Percentiles rank a stretch among this genome's conserved stretches.
These are phyloP conservation scores for Scheffersomyces lignicola DNA, from an alignment of 1,139 yeast species.

Conservation along the genomic window DNA sequence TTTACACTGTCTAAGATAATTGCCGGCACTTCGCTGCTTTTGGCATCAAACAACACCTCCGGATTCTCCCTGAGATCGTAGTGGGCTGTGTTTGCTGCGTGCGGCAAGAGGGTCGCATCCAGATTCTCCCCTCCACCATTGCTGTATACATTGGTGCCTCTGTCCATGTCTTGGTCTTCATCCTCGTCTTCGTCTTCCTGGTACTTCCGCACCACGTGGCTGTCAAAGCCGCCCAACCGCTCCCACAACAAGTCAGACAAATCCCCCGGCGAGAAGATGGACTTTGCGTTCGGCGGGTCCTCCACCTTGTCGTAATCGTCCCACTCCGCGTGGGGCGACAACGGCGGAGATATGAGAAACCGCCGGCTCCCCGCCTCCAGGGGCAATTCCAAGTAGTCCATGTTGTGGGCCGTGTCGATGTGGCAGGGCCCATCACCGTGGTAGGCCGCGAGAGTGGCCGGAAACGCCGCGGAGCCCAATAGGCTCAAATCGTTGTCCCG, in stretches of 20 bases:
- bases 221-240: conserved; percentile 41
- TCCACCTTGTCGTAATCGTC: conserved; percentile 45
- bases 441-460: neutral
- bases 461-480: conserved; percentile 5
- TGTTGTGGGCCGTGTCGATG: conserved; percentile 4
- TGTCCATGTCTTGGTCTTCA: conserved; percentile 9
- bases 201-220: conserved; percentile 34
- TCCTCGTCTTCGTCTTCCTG: conserved; percentile 19
- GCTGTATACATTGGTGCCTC: neutral
- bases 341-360: conserved; percentile 48
- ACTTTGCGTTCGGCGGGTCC: conserved; percentile 40
- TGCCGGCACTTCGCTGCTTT: conserved; percentile 38
- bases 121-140: too few relatives aligned
- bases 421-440: neutral
- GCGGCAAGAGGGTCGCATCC: neutral
- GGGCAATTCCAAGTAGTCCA: conserved; percentile 43
- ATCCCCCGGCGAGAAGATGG: conserved; percentile 42
- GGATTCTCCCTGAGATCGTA: conserved; percentile 26
- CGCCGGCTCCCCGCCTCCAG: conserved; percentile 39
- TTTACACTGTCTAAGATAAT: conserved; percentile 33
- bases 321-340: conserved; percentile 51
- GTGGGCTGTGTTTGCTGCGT: conserved; percentile 6
- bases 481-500: conserved; percentile 28
- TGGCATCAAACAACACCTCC: conserved; percentile 39
- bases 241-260: conserved; percentile 48